A percentile compares a stretch with the other conserved stretches of the same genome.
These are phyloP conservation scores for Cicer arietinum DNA, from an alignment of 306 rosid genomes.

Conservation along the genomic window DNA sequence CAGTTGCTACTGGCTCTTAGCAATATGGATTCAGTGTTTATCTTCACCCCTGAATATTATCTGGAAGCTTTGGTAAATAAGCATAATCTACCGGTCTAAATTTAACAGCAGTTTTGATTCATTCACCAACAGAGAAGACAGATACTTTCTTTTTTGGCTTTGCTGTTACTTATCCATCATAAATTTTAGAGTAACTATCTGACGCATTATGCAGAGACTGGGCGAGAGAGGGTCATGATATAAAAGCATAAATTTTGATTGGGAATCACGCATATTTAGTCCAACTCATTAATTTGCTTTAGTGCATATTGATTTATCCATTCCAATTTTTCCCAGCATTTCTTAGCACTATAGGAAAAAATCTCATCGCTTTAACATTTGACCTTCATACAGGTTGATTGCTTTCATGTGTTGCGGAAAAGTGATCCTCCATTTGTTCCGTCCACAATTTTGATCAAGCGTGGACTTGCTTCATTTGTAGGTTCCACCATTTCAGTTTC, in stretches of 20 bases:
- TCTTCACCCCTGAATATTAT: conserved; percentile 87
- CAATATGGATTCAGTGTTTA: conserved; percentile 79
- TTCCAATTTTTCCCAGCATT: conserved; percentile 33
- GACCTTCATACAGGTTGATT: conserved; percentile 75
- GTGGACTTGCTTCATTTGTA: conserved; percentile 93
- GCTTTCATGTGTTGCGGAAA: conserved; percentile 95
- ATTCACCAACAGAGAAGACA: conserved; percentile 31
- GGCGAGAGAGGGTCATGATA: conserved; percentile 20
- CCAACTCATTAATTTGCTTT: conserved; percentile 26
- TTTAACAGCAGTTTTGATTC: conserved; percentile 32
- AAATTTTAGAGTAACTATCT: conserved; percentile 32
- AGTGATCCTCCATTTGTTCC: conserved; percentile 97
- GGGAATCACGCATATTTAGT: conserved; percentile 5
- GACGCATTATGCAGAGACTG: background rate
- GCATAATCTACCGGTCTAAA: conserved; percentile 8
- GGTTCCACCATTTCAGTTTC: conserved; percentile 48
- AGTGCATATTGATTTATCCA: conserved; percentile 18
- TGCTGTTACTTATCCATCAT: conserved; percentile 24
- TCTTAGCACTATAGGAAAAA: background rate
- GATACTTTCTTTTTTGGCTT: background rate
- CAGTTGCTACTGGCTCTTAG: conserved; percentile 91
- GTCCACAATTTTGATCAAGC: conserved; percentile 81
- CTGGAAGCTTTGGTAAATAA: conserved; percentile 84
- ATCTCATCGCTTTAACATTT: conserved; percentile 8
- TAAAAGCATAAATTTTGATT: conserved; percentile 23